Base-by-base conservation (phyloP, 768 basidiomycete genomes). In the Russula lepida region DNA sequence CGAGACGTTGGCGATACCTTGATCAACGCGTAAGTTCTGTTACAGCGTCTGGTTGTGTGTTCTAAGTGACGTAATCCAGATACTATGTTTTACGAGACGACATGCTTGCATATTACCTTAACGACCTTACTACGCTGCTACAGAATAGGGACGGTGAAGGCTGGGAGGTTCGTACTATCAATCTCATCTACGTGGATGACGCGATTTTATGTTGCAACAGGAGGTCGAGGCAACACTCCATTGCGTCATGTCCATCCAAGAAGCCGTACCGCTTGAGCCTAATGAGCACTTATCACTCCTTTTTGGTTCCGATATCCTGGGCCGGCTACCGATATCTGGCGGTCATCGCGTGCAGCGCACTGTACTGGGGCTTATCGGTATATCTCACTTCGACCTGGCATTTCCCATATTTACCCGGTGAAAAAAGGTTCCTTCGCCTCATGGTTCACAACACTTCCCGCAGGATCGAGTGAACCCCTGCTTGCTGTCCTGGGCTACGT, bases 61-160 rank as follows among this genome's bases (percentile, higher is more conserved):
- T 6, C 9, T 32, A 9, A 47, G 17, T 43, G 39, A 58, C 27
- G 19, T 17, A 17, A 15, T 68, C 21, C 37, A 91, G 88, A 25
- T 95, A 87, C 68, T 97, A 95, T 69, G 82, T 95, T 33, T 77
- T 97, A 2, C 84, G 92, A 43, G 84, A 89, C 54, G 85, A 92
- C 54, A 88, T 95, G 84, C 78, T 95, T 33, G 79, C 76, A 0
- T 87, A 79, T 68, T 84, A 88, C 64, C 75, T 92, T 41, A 77
- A 79, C 27, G 84, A 86, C 48, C 76, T 89, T 17, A 71, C 75
- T 15, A 79, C 84, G 52, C 78, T 81, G 37, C 73, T 94, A 13
- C 72, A 76, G 0, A 68, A 73, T 6, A 69, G 74, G 35, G 78
- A 79, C 48, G 69, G 69, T 7, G 76, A 75, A 63, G 81, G 81